phyloP scores from a whole-genome alignment of 1,284 basidiomycete species.

The Porogramme epimiltina region DNA sequence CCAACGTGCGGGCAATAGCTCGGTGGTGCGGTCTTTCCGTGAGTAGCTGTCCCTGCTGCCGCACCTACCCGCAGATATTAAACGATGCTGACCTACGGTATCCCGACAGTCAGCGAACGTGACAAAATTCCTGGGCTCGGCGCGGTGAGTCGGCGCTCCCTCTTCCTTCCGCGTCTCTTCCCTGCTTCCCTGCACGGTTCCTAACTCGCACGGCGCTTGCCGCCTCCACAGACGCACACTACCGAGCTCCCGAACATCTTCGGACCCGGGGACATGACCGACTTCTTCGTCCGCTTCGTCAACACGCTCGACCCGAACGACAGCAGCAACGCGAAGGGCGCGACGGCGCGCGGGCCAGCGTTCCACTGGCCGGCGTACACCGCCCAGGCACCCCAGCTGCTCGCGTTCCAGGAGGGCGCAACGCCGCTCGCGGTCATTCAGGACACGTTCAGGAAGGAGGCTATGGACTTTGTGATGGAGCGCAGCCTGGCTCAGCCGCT shows the following conservation, averaged over 20 bases:
- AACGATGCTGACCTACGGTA: not conserved
- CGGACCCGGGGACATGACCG: conserved; percentile 17
- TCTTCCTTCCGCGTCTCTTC: not conserved
- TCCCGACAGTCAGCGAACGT: conserved; percentile 43
- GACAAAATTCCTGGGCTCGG: conserved; percentile 46
- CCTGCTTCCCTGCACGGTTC: conserved; percentile 6
- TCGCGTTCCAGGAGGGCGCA: conserved; percentile 48
- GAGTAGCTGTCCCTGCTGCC: conserved; percentile 13
- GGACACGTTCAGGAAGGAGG: conserved; percentile 45
- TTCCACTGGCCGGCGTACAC: conserved; percentile 32
- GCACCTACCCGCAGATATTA: not conserved
- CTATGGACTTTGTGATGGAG: conserved; percentile 21
- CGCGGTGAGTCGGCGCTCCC: no score
- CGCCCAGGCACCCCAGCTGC: conserved; percentile 36
- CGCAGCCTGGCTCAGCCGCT: conserved; percentile 13
- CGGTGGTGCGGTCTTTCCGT: conserved; percentile 52
- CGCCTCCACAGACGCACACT: conserved; percentile 10
- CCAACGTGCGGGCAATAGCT: conserved; percentile 16
- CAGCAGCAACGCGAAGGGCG: conserved; percentile 15
- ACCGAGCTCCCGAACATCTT: conserved; percentile 23
- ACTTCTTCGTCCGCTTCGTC: conserved; percentile 25
- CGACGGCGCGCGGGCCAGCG: no score
- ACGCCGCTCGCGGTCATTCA: conserved; percentile 35
- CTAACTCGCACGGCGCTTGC: not conserved
- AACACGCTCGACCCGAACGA: conserved; percentile 38